phyloP scores from a whole-genome alignment of 768 basidiomycete genomes.

The Suillus spraguei region DNA sequence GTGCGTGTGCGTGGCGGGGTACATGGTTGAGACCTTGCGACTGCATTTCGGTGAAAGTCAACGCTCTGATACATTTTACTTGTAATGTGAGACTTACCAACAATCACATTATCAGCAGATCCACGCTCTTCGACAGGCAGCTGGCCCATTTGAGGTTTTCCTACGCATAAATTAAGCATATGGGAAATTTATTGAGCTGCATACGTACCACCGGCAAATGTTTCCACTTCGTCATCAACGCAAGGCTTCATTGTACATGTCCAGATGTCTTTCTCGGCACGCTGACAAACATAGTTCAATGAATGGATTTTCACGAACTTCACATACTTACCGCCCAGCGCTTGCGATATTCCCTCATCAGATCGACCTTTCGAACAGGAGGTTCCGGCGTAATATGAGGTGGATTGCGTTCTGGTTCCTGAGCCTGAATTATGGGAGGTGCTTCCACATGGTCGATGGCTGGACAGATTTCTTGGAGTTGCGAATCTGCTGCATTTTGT shows the following conservation, averaged over 20 bases:
- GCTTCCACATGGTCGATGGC: conserved; percentile 8
- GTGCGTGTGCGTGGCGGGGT: conserved; percentile 15
- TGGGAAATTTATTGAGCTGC: not conserved
- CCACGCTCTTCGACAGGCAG: conserved; percentile 9
- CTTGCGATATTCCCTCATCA: not conserved
- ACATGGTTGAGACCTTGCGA: not conserved
- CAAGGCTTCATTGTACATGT: not conserved
- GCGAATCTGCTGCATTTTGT: conserved; percentile 25
- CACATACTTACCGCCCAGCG: not conserved
- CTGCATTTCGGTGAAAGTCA: conserved; percentile 1
- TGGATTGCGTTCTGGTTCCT: not conserved
- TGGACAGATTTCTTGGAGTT: conserved; percentile 3
- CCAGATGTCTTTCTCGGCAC: not conserved
- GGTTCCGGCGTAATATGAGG: not conserved
- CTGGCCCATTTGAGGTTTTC: not conserved
- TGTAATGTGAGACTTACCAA: not conserved
- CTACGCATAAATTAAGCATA: not conserved
- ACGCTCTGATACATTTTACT: not conserved
- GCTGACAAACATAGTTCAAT: not conserved
- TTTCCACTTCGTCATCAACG: not conserved
- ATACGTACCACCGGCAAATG: not conserved
- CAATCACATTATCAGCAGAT: not conserved
- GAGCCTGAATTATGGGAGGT: conserved; percentile 14
- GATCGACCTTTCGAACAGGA: not conserved
- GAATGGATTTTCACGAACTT: not conserved